Conservation (phyloP, 768 basidiomycete genomes). For the Russula virescens region DNA sequence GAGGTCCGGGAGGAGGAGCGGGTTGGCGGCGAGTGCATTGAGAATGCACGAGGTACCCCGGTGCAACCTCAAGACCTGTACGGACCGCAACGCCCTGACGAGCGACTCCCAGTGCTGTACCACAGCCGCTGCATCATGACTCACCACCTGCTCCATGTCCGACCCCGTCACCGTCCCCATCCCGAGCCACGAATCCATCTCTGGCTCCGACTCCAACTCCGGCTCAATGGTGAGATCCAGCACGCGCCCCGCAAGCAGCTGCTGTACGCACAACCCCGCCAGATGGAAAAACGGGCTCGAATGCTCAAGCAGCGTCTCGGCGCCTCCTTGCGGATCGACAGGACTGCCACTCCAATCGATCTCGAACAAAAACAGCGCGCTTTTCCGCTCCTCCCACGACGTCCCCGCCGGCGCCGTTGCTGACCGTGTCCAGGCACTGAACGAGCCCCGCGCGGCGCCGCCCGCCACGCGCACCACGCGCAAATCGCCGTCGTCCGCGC, state of each 20-base stretch:
- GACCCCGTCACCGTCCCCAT: too few species aligned
- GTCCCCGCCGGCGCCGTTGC: not conserved
- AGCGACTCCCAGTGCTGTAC: constrained; percentile 1
- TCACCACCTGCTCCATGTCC: not conserved
- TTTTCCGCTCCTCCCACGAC: not conserved
- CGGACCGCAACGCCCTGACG: not conserved
- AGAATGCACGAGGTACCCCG: not conserved
- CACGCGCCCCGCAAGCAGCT: constrained; percentile 1
- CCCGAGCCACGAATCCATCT: not conserved
- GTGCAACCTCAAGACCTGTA: constrained; percentile 1
- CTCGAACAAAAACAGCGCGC: constrained; percentile 6
- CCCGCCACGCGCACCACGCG: constrained; percentile 1
- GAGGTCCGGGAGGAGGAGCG: constrained; percentile 4
- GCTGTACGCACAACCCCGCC: not conserved
- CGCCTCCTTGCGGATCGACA: constrained; percentile 1
- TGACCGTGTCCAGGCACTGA: constrained; percentile 6
- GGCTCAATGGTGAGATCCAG: not conserved
- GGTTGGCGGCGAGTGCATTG: not conserved
- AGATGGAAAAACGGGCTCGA: constrained; percentile 20
- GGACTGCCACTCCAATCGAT: constrained; percentile 19
- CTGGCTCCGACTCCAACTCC: constrained; percentile 2
- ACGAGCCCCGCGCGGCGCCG: constrained; percentile 10
- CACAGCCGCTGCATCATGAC: not conserved
- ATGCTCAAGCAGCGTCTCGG: constrained; percentile 6
- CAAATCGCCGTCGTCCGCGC: not conserved